Evolutionary conservation across 2,329 filamentous ascomycete genomes (phyloP).

Genomic region (Didymellaceae sp.): DNA sequence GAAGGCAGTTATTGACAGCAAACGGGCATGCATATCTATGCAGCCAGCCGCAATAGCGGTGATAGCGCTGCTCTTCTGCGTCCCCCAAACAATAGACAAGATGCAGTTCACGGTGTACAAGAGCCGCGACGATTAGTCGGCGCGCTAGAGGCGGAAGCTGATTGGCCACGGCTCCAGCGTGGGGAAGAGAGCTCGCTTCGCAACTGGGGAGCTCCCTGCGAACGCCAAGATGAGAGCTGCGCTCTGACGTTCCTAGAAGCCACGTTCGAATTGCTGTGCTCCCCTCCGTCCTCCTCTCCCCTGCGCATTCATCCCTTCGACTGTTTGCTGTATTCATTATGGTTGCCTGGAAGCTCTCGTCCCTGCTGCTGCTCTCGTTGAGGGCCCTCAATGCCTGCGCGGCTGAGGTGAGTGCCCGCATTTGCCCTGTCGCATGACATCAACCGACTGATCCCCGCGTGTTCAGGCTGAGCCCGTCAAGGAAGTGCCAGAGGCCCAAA

Average conservation of each 20-base stretch:
- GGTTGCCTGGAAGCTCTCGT: slow-evolving; percentile 75
- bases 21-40: slow-evolving; percentile 5
- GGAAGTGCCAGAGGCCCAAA: slow-evolving; percentile 62
- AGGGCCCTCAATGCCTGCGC: slow-evolving; percentile 70
- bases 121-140: slow-evolving; percentile 10
- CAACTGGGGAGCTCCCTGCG: slow-evolving; percentile 15
- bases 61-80: slow-evolving; percentile 5
- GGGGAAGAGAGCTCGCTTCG: slow-evolving; percentile 21
- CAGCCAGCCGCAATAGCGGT: slow-evolving; percentile 15
- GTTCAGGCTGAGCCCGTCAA: slow-evolving; percentile 46
- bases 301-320: slow-evolving; percentile 17
- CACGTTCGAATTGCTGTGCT: slow-evolving; percentile 39
- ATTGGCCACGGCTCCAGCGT: slow-evolving; percentile 9
- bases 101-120: slow-evolving; percentile 16
- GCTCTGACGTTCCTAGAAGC: slow-evolving; percentile 31
- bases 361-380: slow-evolving; percentile 74
- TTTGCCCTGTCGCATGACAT: slow-evolving; percentile 43
- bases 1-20: slow-evolving; percentile 18
- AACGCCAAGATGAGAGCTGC: slow-evolving; percentile 24
- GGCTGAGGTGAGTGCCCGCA: slow-evolving; percentile 60
- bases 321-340: slow-evolving; percentile 56
- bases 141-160: slow-evolving; percentile 5
- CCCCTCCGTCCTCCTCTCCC: slow-evolving; percentile 11
- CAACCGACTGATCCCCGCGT: slow-evolving; percentile 33
- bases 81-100: slow-evolving; percentile 6